A percentile compares a stretch with the other conserved stretches of the same genome.
phyloP scores from a whole-genome alignment of 2,329 filamentous ascomycete genomes.

The Pseudopyrenochaeta lycopersici region DNA sequence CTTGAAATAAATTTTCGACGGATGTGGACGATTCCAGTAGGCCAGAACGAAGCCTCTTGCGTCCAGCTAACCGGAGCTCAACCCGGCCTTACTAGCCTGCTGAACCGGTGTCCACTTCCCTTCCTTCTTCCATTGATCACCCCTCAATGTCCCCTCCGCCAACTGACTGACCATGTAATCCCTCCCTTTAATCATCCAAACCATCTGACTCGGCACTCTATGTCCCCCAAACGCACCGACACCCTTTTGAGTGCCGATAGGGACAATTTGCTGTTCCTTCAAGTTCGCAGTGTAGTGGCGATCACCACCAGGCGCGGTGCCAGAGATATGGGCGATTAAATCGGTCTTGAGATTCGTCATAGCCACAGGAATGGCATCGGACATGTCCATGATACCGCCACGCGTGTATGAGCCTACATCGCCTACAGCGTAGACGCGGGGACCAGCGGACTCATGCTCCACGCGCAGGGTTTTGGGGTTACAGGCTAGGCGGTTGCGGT shows the following conservation, averaged over 20 bases:
- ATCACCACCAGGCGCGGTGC: constrained; percentile 37
- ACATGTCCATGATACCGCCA: constrained; percentile 56
- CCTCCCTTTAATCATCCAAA: constrained; percentile 55
- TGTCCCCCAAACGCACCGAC: constrained; percentile 50
- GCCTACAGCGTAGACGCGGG: constrained; percentile 59
- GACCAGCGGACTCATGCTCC: constrained; percentile 49
- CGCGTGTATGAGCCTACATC: constrained; percentile 58
- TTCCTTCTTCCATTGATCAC: constrained; percentile 47
- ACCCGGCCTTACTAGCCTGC: constrained; percentile 28
- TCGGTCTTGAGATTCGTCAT: constrained; percentile 59
- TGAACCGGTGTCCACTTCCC: constrained; percentile 44
- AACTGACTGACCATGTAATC: constrained; percentile 50
- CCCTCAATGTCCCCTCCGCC: constrained; percentile 37
- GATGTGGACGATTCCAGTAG: no score
- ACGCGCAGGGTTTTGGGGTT: constrained; percentile 61
- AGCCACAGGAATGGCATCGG: constrained; percentile 52
- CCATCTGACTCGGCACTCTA: constrained; percentile 51
- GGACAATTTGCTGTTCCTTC: constrained; percentile 46
- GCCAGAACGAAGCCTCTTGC: not conserved
- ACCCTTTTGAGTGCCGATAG: constrained; percentile 49
- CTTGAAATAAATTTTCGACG: no score
- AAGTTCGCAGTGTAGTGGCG: constrained; percentile 41
- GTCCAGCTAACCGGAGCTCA: constrained; percentile 27
- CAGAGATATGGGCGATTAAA: constrained; percentile 46
- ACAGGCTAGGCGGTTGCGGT: constrained; percentile 58